Evolutionary conservation across 2,329 filamentous ascomycete species (phyloP), one percentile per base, ranked within the genome.

Genomic region (Hypoxylon sp.): DNA sequence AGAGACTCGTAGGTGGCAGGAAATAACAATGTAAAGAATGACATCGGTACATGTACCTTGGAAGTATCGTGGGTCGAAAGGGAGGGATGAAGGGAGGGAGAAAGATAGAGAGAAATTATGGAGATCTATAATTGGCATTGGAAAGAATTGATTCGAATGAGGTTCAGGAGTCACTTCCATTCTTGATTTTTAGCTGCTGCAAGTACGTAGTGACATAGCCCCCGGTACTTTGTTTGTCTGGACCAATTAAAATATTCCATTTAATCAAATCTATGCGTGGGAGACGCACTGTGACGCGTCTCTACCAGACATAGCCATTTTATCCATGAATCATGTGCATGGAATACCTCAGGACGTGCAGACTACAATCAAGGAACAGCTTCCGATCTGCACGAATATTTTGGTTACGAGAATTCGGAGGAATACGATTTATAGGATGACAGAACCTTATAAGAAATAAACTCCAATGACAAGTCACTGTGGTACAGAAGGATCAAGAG

Each of bases 271-370:
- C 17, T 45, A 43, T 46, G 58, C 21, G 58, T 25, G 36, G 43
- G 41, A 60, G 59, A 70, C 46, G 68, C 68, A 68, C 65, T 68
- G 65, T 68, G 65, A 65, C 65, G 68, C 68, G 68, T 68, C 48
- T 63, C 25, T 60, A 36, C 50, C 50, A 55, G 62, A 36, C 51
- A 43, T 62, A 46, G 46, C 38, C 19, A 60, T 53, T 53, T 17
- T 62, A 69, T 57, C 50, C 60, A 52, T 67, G 49, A 63, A 58
- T 68, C 60, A 68, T 58, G 49, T 53, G 43, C 32, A 50, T 59
- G 48, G 34, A 13, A 45, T 23, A 38, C 50, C 25, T 30, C 28
- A 17, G n/a, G 28, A 51, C 38, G 17, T 53, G 46, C 57, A 48
- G 52, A 28, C 36, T 49, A 28, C 9, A 61, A 50, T 56, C 46